Evolutionary conservation across 441 rosid genomes (phyloP), one percentile per base, ranked within the genome.

Genomic region (Gossypium armourianum): DNA sequence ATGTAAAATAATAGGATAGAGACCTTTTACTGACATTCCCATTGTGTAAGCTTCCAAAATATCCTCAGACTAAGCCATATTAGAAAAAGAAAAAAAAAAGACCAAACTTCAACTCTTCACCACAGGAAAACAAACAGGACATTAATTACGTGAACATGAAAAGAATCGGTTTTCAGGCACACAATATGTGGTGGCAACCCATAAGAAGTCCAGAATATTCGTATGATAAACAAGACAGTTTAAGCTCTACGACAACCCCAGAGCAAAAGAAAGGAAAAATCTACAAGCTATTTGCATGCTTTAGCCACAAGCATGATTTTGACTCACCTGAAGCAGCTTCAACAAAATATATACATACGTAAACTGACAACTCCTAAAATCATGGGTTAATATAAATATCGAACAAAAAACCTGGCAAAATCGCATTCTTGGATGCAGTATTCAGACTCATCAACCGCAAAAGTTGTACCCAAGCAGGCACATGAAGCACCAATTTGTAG

Each of bases 111-210:
- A 63, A 43, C 32, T 12, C 28, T 63, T 23, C 56, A 64, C 24
- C 56, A 64, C 57, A 13, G 10, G n/a, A 13, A 49, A 23, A 13
- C 57, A 49, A 23, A 65, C 21, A 65, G 57, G 40, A 47, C 26
- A 65, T 13, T 24, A 47, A 49, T 47, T 64, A 36, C 69, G 3
- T 49, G 69, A 65, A 65, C 69, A 65, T 65, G 69, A 13, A 23
- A 47, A 9, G 57, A 23, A 28, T 47, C 2, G 40, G 32, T 21
- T 23, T 49, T 65, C 20, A 0, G 13, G 54, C 3, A 43, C 40
- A 21, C 16, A 20, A 64, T 23, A 49, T 23, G 9, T 23, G 43
- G 40, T 64, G 56, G 7, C 29, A 9, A 65, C 19, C 19, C 69
- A 45, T 45, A 64, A 63, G 32, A 43, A 62, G 68, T 15, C 19